Conservation (phyloP, 1,139 yeast species). For the Schwanniomyces etchellsii region DNA sequence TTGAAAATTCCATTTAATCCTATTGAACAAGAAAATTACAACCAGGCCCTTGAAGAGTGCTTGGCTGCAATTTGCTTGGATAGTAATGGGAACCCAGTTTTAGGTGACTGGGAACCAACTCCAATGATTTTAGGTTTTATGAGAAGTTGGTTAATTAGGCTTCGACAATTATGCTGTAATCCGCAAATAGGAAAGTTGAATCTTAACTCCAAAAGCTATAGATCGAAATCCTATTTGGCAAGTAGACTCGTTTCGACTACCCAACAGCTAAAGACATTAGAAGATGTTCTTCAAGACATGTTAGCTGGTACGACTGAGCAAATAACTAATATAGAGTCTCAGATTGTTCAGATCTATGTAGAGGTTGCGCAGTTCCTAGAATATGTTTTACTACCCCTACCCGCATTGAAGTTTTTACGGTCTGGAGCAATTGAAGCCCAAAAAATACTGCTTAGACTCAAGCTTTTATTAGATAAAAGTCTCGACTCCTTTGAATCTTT, state of each 20-base stretch:
- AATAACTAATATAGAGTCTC: slow-evolving; percentile 44
- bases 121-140: slow-evolving; percentile 34
- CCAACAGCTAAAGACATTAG: slow-evolving; percentile 52
- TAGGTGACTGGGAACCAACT: slow-evolving; percentile 48
- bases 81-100: slow-evolving; percentile 49
- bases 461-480: slow-evolving; percentile 13
- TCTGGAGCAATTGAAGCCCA: slow-evolving; percentile 32
- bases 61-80: slow-evolving; percentile 58
- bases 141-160: slow-evolving; percentile 60
- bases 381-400: slow-evolving; percentile 40
- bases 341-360: slow-evolving; percentile 34
- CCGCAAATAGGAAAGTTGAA: slow-evolving; percentile 57
- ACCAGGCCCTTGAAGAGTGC: slow-evolving; percentile 56
- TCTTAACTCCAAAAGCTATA: slow-evolving; percentile 24
- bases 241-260: slow-evolving; percentile 12
- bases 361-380: slow-evolving; percentile 66
- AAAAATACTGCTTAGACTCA: slow-evolving; percentile 17
- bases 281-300: slow-evolving; percentile 63
- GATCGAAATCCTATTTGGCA: slow-evolving; percentile 12
- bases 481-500: slow-evolving; percentile 11
- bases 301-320: slow-evolving; percentile 46
- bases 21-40: slow-evolving; percentile 79
- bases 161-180: slow-evolving; percentile 81
- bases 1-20: slow-evolving; percentile 71
- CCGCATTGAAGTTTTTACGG: slow-evolving; percentile 43